Conservation (phyloP, 2,329 filamentous ascomycete species). For the Phyllosticta paracitricarpa region DNA sequence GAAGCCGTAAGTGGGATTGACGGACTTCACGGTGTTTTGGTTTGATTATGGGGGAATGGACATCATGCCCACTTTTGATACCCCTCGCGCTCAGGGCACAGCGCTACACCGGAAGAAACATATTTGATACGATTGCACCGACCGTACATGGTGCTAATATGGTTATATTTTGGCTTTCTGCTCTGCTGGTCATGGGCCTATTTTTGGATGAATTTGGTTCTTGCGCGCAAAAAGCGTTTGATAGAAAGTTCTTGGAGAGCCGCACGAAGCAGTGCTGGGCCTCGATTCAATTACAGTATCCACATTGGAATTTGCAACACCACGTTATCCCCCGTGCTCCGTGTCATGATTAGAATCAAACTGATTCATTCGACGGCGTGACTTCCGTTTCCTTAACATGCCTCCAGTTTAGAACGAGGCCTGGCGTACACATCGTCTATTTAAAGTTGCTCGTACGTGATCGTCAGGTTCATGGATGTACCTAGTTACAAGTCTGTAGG, state of each 20-base stretch:
- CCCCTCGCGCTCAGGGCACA: constrained; percentile 2
- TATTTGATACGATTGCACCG: background rate
- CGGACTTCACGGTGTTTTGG: background rate
- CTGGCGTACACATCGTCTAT: background rate
- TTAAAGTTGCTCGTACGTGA: background rate
- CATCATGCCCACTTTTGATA: constrained; percentile 4
- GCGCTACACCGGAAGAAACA: background rate
- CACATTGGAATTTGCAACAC: too few relatives aligned
- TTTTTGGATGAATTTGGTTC: background rate
- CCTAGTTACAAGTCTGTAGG: background rate
- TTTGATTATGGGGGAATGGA: background rate
- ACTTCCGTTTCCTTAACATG: background rate
- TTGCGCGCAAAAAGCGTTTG: too few relatives aligned
- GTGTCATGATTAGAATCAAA: background rate
- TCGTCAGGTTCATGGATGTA: background rate
- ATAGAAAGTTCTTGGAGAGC: too few relatives aligned
- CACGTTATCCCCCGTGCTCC: too few relatives aligned
- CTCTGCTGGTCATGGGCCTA: background rate
- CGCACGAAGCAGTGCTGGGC: too few relatives aligned
- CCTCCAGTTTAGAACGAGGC: background rate
- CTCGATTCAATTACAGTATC: too few relatives aligned
- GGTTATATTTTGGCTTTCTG: background rate
- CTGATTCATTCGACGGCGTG: background rate
- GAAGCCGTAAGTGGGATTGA: background rate
- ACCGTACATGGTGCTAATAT: background rate